Evolutionary conservation across 805 yeast genomes (phyloP).

Genomic region (Schizosaccharomyces octosporus): DNA sequence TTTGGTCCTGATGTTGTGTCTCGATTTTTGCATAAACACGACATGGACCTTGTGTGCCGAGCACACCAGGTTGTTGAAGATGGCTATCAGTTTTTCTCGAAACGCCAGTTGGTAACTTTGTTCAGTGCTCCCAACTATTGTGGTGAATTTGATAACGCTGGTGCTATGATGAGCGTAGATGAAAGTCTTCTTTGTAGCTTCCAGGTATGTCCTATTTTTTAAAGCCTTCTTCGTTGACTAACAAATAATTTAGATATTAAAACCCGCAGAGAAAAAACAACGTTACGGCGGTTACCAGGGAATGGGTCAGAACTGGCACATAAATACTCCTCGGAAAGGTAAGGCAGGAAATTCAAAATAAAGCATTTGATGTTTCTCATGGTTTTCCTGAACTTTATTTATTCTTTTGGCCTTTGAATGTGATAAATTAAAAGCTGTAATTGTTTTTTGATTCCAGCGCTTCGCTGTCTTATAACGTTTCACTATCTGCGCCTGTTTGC

Average conservation of each 20-base stretch:
- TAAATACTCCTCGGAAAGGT: not conserved
- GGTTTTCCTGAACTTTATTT: not conserved
- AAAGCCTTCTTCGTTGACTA: conserved; percentile 24
- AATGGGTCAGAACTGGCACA: not conserved
- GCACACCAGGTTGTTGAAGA: conserved; percentile 99
- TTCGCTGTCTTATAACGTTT: too few relatives aligned
- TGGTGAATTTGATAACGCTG: conserved; percentile 97
- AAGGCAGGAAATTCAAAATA: not conserved
- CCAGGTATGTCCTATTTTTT: conserved; percentile 10
- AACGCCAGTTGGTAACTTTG: conserved; percentile 83
- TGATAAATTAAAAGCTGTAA: not conserved
- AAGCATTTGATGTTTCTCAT: not conserved
- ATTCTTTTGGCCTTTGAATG: not conserved
- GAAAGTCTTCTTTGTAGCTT: conserved; percentile 87
- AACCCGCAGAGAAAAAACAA: conserved; percentile 92
- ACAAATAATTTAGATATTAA: conserved; percentile 32
- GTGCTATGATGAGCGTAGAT: conserved; percentile 98
- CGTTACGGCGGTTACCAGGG: conserved; percentile 23
- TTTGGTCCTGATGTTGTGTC: conserved; percentile 98
- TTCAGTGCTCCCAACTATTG: conserved; percentile 87
- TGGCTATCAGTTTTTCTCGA: conserved; percentile 90
- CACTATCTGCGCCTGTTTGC: not conserved
- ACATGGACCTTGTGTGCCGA: conserved; percentile 91
- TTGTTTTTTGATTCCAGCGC: not conserved
- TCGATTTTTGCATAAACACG: conserved; percentile 86